A percentile compares a stretch with the other conserved stretches of the same genome.
phyloP scores from a whole-genome alignment of 2,329 filamentous ascomycete species.

The Paraconiothyrium brasiliense region DNA sequence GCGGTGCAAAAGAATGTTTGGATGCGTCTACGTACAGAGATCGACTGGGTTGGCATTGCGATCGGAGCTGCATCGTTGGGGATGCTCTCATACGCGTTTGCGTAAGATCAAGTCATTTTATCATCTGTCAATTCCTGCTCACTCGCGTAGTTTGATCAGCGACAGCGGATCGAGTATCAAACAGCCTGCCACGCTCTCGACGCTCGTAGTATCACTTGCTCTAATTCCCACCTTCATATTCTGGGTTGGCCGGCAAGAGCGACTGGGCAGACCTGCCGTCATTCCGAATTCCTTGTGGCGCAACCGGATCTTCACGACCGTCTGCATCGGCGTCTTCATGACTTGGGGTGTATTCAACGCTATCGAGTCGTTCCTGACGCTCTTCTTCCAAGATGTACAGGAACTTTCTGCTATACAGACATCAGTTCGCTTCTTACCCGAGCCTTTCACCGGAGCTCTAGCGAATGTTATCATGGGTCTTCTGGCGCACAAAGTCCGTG shows the following conservation, averaged over 20 bases:
- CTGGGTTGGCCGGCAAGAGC: conserved; percentile 64
- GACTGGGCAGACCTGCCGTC: conserved; percentile 59
- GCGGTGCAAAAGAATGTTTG: conserved; percentile 36
- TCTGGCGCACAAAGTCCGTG: conserved; percentile 56
- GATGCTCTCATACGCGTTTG: conserved; percentile 64
- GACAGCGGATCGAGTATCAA: conserved; percentile 54
- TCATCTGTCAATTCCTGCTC: not conserved
- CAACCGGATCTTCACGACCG: conserved; percentile 64
- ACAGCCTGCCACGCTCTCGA: conserved; percentile 55
- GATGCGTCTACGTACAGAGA: conserved; percentile 52
- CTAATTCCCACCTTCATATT: conserved; percentile 61
- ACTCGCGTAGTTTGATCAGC: conserved; percentile 45
- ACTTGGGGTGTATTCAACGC: conserved; percentile 50
- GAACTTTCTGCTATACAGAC: conserved; percentile 45
- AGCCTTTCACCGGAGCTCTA: conserved; percentile 50
- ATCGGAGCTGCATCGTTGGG: conserved; percentile 59
- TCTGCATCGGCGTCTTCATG: conserved; percentile 60
- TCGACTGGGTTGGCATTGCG: conserved; percentile 64
- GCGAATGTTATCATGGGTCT: conserved; percentile 58
- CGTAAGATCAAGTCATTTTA: conserved; percentile 50
- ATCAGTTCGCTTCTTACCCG: conserved; percentile 56
- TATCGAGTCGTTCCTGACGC: conserved; percentile 52
- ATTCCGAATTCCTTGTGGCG: conserved; percentile 71
- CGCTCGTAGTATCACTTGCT: conserved; percentile 56
- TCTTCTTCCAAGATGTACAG: conserved; percentile 56